Base-by-base conservation (phyloP, 768 basidiomycete genomes). In the Astraeus odoratus region DNA sequence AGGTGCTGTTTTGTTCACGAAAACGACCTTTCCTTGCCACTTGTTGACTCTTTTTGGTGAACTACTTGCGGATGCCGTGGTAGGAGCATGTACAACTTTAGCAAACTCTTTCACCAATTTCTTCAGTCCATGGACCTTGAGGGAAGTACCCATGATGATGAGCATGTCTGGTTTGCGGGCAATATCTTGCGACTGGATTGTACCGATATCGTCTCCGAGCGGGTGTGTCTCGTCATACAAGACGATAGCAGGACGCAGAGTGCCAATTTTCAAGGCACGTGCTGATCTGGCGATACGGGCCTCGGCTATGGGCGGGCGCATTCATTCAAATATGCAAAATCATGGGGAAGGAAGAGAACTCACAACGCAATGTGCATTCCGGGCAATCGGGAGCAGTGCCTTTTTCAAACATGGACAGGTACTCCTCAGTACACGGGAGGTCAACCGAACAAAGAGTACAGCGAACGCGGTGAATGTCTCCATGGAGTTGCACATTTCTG, bases 211-310 rank as follows among this genome's bases (percentile, higher is more conserved):
- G 51, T 97, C 93, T 2, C 91, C 91, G 23, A 89, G 73, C 8
- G 89, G 95, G 66, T 93, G 91, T 0, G 86, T 75, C 63, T 99
- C 95, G 58, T 94, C 91, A 61, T 99, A 99, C 2, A 99, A 74
- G 10, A 97, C 91, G 47, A 99, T 90, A 6, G 87, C 84, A 5
- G 95, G 95, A 9, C 95, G 84, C 10, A 99, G 78, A n/a, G 73
- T 80, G 13, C 95, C 94, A 34, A 92, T 72, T 48, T 78, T 80
- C 43, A 83, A 75, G 8, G 86, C 72, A 44, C 90, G 83, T 23
- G 87, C 91, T 23, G 83, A 82, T 33, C 91, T 85, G 16, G 86
- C 85, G n/a, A 81, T 67, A 22, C 94, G 84, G 25, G 79, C 82
- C 54, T 83, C 73, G 45, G 83, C 94, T 84, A 48, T 6, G 73